phyloP scores from a whole-genome alignment of 1,284 basidiomycete genomes.

The Neotropicomus parvogracilis region DNA sequence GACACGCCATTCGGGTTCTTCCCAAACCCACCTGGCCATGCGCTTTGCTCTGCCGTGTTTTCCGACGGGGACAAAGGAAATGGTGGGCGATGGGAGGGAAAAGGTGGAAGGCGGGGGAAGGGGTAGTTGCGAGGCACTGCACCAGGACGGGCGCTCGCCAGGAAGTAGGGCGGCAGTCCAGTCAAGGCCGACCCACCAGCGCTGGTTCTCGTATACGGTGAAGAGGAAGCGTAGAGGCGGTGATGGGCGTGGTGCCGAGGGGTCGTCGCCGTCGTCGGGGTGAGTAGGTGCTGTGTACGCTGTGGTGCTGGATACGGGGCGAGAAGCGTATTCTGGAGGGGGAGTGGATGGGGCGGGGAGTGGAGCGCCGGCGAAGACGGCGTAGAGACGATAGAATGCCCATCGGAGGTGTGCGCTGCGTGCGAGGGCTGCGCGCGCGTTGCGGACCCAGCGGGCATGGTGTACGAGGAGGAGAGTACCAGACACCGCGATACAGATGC shows the following conservation, averaged over 20 bases:
- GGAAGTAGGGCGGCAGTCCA: slow-evolving; percentile 93
- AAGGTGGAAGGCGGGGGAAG: slow-evolving; percentile 65
- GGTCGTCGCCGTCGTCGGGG: slow-evolving; percentile 13
- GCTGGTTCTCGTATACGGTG: slow-evolving; percentile 89
- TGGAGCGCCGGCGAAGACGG: slow-evolving; percentile 51
- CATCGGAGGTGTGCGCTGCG: slow-evolving; percentile 69
- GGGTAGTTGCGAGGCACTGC: slow-evolving; percentile 53
- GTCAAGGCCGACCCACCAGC: slow-evolving; percentile 90
- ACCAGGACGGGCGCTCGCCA: slow-evolving; percentile 89
- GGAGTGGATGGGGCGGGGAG: slow-evolving; percentile 41
- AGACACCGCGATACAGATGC: slow-evolving; percentile 52
- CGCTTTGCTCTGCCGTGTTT: slow-evolving; percentile 52
- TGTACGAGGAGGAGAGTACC: slow-evolving; percentile 60
- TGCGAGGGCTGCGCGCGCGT: slow-evolving; percentile 52
- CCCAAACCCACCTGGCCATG: slow-evolving; percentile 80
- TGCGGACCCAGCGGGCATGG: slow-evolving; percentile 61
- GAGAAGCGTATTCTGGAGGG: slow-evolving; percentile 36
- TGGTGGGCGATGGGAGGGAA: slow-evolving; percentile 50
- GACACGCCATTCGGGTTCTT: slow-evolving; percentile 84
- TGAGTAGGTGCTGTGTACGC: slow-evolving; percentile 29
- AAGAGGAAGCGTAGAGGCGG: slow-evolving; percentile 72
- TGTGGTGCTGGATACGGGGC: slow-evolving; percentile 18
- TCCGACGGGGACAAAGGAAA: slow-evolving; percentile 32
- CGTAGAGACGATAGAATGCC: slow-evolving; percentile 46
- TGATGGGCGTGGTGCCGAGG: slow-evolving; percentile 21